A percentile compares a stretch with the other conserved stretches of the same genome.
phyloP scores from a whole-genome alignment of 2,329 filamentous ascomycete genomes.

The Lasiodiplodia gonubiensis region DNA sequence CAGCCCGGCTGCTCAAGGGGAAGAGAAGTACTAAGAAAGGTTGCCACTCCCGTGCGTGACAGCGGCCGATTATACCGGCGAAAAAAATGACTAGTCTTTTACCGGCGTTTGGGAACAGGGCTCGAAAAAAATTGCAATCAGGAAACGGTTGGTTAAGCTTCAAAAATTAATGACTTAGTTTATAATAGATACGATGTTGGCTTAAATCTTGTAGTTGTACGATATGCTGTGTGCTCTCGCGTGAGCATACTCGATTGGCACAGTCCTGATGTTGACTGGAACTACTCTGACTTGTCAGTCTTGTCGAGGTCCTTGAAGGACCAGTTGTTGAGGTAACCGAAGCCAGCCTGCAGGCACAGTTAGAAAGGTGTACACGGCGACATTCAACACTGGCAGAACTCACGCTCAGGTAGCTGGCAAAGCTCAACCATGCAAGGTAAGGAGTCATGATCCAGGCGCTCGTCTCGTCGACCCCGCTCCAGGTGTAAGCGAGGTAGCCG shows the following conservation, averaged over 20 bases:
- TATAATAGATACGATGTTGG: neutral
- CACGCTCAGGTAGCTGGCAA: conserved; percentile 83
- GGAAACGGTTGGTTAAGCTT: neutral
- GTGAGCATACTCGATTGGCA: neutral
- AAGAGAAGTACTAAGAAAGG: neutral
- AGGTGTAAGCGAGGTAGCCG: conserved; percentile 75
- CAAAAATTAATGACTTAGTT: neutral
- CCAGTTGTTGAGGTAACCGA: conserved; percentile 49
- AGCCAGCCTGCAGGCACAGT: conserved; percentile 37
- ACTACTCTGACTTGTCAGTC: conserved; percentile 11
- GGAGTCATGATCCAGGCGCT: conserved; percentile 78
- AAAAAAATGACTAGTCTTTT: neutral
- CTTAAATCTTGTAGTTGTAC: neutral
- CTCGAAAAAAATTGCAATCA: neutral
- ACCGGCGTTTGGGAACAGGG: neutral
- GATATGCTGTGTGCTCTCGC: neutral
- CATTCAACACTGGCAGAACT: neutral
- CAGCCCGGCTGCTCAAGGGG: no score
- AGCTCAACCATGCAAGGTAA: conserved; percentile 85
- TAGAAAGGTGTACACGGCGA: neutral
- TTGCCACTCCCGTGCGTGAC: neutral
- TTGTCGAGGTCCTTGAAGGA: conserved; percentile 37
- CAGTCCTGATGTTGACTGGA: neutral
- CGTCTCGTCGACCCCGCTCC: conserved; percentile 73
- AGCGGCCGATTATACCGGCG: neutral